Evolutionary conservation across 108 stramenopile genomes (phyloP).

Genomic region (Skeletonema menzelii): DNA sequence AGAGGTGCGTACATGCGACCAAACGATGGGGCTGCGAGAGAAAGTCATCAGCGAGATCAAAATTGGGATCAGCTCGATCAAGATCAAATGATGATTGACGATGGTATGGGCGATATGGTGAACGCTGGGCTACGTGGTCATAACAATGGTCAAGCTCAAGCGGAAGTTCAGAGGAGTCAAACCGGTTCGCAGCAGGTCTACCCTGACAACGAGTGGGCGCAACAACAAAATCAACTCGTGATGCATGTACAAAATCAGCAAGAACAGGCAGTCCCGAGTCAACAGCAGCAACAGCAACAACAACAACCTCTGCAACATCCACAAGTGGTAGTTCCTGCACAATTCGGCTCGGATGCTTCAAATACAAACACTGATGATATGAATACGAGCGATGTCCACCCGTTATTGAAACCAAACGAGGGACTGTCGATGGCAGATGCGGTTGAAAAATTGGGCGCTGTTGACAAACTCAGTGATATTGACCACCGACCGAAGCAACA

Average conservation of each 20-base stretch:
- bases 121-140: slow-evolving; percentile 3
- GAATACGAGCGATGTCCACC: slow-evolving; percentile 7
- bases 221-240: not conserved
- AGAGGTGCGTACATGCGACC: not conserved
- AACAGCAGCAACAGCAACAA: slow-evolving; percentile 27
- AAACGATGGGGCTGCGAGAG: not conserved
- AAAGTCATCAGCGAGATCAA: not conserved
- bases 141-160: no score
- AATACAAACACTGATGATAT: not conserved
- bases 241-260: not conserved
- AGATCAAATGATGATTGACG: slow-evolving; percentile 18
- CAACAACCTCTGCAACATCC: slow-evolving; percentile 7
- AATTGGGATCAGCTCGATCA: slow-evolving; percentile 5
- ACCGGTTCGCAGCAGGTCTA: not conserved
- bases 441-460: not conserved
- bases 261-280: no score
- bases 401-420: not conserved
- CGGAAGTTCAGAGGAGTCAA: not conserved
- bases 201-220: not conserved
- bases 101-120: not conserved
- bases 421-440: slow-evolving; percentile 17
- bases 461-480: slow-evolving; percentile 31
- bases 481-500: slow-evolving; percentile 22
- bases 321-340: not conserved
- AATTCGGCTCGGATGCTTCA: not conserved